Base-by-base conservation (phyloP, 2,329 filamentous ascomycete species). In the Cordyceps militaris region DNA sequence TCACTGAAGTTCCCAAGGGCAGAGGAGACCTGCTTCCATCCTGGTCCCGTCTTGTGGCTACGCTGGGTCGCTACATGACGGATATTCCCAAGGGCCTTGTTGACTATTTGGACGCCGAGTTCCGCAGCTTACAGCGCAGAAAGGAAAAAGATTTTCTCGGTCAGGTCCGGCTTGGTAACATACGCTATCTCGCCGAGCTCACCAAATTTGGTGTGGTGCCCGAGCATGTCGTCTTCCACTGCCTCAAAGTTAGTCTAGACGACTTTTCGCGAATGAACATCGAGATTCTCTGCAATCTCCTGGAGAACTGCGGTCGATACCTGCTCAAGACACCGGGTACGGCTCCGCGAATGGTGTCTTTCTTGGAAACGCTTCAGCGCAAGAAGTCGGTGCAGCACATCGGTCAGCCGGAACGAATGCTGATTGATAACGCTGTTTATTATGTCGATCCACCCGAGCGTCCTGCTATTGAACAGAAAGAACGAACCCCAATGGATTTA, bases 261-360 rank as follows among this genome's bases (percentile, higher is more conserved):
- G 94, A 99, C 67, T 99, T 99, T 68, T 97, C 94, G 2, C 84
- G 93, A 61, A 97, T 97, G 89, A 99, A 99, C 67, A 97, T 99
- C 62, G 95, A 99, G 71, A 97, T 99, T 65, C 93, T 99, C 62
- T 95, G 92, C 67, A 96, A 95, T 67, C 79, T 99, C 28, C 80
- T 99, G 23, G 94, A 99, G 71, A 97, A 97, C 63, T 99, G 95
- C 67, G 94, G 94, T 44, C 85, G 94, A 19, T 99, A 97, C 71
- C 78, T 99, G 23, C 80, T 99, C 59, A 89, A 93, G 51, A 97
- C 94, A 64, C 87, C 91, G 0, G 92, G 97, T 61, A 97, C 95
- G 0, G 87, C 89, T 10, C 93, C 93, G 9, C 86, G 94, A 44
- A 99, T 99, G 94, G 78, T 81, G 1, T 93, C 90, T 0, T 99